These are phyloP conservation scores for Coix lacrymajobi DNA, from an alignment of 176 grass and related monocot species.

Conservation along the genomic window DNA sequence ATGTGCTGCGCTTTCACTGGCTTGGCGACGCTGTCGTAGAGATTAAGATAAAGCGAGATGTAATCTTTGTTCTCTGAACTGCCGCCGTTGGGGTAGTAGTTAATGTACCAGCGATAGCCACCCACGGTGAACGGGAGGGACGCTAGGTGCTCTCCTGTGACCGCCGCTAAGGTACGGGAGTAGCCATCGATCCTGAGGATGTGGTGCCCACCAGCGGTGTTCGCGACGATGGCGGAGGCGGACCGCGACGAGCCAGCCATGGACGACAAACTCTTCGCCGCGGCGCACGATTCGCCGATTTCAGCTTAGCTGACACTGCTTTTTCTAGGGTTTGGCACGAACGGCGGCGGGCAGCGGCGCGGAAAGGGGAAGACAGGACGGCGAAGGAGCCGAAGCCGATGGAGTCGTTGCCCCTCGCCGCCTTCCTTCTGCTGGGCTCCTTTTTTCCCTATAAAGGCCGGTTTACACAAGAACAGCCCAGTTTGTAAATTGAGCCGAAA, in stretches of 20 bases:
- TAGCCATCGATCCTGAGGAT: background rate
- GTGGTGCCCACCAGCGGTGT: background rate
- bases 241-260: background rate
- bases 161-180: background rate
- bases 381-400: background rate
- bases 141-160: background rate
- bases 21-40: background rate
- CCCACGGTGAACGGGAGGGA: conserved; percentile 14
- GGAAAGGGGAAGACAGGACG: background rate
- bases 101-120: conserved; percentile 2
- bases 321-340: background rate
- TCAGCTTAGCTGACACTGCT: background rate
- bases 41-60: background rate
- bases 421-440: background rate
- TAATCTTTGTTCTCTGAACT: background rate
- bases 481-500: background rate
- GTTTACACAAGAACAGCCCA: background rate
- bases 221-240: background rate
- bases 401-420: background rate
- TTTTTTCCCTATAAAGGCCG: background rate
- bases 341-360: too few species aligned
- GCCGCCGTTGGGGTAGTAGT: conserved; percentile 21
- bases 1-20: background rate
- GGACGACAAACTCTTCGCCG: background rate
- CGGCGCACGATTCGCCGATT: background rate